A percentile compares a stretch with the other conserved stretches of the same genome.
phyloP scores from a whole-genome alignment of 345 rosid species.

The Salix suchowensis region DNA sequence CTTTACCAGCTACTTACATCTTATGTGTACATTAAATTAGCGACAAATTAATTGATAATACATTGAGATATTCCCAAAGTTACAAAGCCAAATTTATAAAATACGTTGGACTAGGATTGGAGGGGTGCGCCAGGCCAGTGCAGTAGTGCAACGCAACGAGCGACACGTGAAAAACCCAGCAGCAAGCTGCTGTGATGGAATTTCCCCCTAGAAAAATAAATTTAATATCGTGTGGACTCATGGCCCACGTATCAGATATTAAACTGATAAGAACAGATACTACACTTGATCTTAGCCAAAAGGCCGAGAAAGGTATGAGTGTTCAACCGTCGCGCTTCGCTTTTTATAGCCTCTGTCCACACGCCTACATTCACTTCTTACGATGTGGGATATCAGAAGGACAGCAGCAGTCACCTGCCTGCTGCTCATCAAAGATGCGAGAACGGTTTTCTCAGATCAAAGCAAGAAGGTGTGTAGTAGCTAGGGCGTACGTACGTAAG shows the following conservation, averaged over 20 bases:
- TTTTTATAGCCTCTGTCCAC: background rate
- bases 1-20: too few relatives aligned
- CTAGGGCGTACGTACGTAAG: too few relatives aligned
- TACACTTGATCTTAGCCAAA: constrained; percentile 50
- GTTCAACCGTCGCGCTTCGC: accelerated
- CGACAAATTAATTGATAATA: too few relatives aligned
- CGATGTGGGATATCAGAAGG: background rate
- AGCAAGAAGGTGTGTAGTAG: background rate
- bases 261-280: constrained; percentile 20
- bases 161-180: constrained; percentile 5
- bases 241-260: background rate
- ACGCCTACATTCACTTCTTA: background rate
- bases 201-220: background rate
- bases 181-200: constrained; percentile 33
- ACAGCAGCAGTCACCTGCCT: background rate
- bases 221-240: constrained; percentile 11
- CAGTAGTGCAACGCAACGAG: constrained; percentile 14
- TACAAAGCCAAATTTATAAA: background rate
- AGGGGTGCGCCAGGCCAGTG: too few relatives aligned
- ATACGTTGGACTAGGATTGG: too few relatives aligned
- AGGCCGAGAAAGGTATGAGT: constrained; percentile 60
- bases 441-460: background rate
- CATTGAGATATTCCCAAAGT: too few relatives aligned
- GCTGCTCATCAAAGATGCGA: too few relatives aligned
- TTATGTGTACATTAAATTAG: too few relatives aligned